phyloP scores from a whole-genome alignment of 345 rosid species.

The Brassica rapa region DNA sequence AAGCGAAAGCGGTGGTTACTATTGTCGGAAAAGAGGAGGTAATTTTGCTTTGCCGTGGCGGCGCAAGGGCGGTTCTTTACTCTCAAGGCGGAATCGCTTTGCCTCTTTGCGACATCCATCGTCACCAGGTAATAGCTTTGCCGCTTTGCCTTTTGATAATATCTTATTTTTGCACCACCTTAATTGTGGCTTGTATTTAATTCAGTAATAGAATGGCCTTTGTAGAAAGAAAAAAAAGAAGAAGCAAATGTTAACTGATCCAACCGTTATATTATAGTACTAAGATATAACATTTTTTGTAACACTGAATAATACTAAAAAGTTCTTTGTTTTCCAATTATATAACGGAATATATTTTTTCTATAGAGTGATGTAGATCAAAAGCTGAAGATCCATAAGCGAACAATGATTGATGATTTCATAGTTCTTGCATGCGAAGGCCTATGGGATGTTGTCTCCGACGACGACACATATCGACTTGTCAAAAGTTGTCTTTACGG shows the following conservation, averaged over 20 bases:
- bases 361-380: constrained; percentile 26
- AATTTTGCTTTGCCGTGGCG: constrained; percentile 34
- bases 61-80: constrained; percentile 37
- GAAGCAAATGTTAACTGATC: background rate
- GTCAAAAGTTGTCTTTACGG: constrained; percentile 58
- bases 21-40: constrained; percentile 30
- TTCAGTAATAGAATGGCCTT: too few species aligned
- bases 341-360: background rate
- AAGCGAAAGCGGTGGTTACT: constrained; percentile 16
- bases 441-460: constrained; percentile 74
- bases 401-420: constrained; percentile 57
- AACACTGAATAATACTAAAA: background rate
- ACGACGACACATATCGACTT: constrained; percentile 62
- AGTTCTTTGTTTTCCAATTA: background rate
- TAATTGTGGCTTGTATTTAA: background rate
- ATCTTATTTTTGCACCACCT: background rate
- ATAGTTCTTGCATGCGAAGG: constrained; percentile 77
- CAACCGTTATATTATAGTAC: background rate
- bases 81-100: constrained; percentile 29
- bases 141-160: background rate
- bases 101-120: constrained; percentile 37
- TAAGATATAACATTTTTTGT: background rate
- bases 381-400: constrained; percentile 28
- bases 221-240: too few species aligned
- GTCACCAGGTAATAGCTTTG: constrained; percentile 20